Evolutionary conservation across 495 filamentous ascomycete species (phyloP), one percentile per base, ranked within the genome.

Genomic region (Talaromyces proteolyticus): DNA sequence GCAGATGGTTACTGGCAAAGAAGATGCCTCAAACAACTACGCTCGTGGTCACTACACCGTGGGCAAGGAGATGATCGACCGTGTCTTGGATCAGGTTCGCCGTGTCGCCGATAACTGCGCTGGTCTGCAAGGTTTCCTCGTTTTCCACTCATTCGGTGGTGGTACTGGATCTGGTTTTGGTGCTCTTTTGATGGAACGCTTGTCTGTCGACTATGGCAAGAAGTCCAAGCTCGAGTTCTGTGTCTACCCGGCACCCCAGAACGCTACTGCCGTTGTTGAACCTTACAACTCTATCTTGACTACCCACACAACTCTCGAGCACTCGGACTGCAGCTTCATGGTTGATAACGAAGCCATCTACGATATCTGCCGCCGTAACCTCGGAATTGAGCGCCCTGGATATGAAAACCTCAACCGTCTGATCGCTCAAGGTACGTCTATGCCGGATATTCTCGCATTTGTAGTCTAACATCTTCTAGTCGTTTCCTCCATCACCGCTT

Each of bases 281-380:
- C 93, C 93, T 21, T 98, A 98, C 81, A 98, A 97, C 78, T 95
- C 94, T 44, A 96, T 97, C 70, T 80, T 98, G 49, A 95, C 94
- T 58, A 98, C 93, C 50, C 93, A 98, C 79, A 97, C 91, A 60
- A 98, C 94, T 59, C 85, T 97, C 36, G 94, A 97, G 82, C 91
- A 98, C 78, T 95, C 91, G 53, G 93, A 98, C 79, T 98, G 93
- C 80, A 92, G 87, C 57, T 98, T 98, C 83, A 91, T 98, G 85
- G 94, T 98, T 55, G 93, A 98, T 73, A 98, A 98, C 68, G 93
- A 98, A 76, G 93, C 93, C 59, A 95, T 98, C 72, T 98, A 97
- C 72, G 94, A 97, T 69, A 96, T 98, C 71, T 98, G 93, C 84
- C 86, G 90, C 63, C 84, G 91, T 63, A 96, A 96, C 77, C 80